phyloP scores from a whole-genome alignment of 148 eudicot genomes.

The Chenopodium berlandieri region DNA sequence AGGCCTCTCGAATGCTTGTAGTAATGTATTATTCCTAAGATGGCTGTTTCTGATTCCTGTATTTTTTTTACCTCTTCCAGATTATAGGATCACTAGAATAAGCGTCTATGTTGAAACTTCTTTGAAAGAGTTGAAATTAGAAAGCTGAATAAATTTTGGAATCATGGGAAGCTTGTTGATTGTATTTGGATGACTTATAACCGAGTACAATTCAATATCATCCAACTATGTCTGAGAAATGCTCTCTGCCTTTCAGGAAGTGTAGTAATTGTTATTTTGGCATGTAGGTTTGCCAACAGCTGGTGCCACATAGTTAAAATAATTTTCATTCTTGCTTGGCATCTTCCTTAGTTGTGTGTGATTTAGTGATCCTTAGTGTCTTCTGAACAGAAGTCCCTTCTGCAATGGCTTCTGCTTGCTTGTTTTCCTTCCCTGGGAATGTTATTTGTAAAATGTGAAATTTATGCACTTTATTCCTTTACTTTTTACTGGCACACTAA shows the following conservation, averaged over 20 bases:
- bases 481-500: conserved; percentile 4
- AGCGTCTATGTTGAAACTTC: neutral
- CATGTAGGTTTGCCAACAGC: no score
- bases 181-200: neutral
- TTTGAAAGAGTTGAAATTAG: neutral
- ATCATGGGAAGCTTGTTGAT: neutral
- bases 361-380: neutral
- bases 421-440: neutral
- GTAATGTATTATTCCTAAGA: neutral
- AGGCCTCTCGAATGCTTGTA: neutral
- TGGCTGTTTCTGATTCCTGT: neutral
- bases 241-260: no score
- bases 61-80: neutral
- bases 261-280: no score
- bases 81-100: neutral
- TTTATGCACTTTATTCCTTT: neutral
- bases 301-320: no score
- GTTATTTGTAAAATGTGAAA: neutral
- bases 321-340: neutral
- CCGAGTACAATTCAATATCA: neutral
- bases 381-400: neutral
- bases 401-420: neutral
- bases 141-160: neutral
- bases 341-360: neutral
- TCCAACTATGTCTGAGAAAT: no score